Evolutionary conservation across 345 rosid species (phyloP).

Genomic region (Angophora floribunda): DNA sequence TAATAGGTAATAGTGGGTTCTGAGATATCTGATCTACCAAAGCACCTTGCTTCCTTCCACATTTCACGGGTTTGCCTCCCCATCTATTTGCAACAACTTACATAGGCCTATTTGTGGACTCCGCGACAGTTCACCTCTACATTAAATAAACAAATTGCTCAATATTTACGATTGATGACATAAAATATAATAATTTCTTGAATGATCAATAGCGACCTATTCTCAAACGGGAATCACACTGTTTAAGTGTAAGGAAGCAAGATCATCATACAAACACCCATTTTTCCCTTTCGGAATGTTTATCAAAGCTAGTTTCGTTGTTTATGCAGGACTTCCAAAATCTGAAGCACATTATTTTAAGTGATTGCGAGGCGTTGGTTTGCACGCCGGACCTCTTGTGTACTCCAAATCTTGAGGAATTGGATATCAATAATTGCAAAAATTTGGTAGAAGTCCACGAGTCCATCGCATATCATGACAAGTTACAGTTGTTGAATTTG

Average conservation of each 20-base stretch:
- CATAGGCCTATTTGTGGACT: background rate
- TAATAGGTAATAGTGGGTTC: background rate
- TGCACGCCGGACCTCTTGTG: accelerated
- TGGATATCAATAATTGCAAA: too few relatives aligned
- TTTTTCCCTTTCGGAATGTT: background rate
- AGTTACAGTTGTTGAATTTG: too few relatives aligned
- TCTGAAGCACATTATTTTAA: too few relatives aligned
- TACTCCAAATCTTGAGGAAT: too few relatives aligned
- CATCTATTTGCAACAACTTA: too few relatives aligned
- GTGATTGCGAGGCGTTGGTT: too few relatives aligned
- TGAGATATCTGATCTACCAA: accelerated
- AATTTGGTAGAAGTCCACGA: too few relatives aligned
- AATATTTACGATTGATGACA: background rate
- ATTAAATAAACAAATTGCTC: background rate
- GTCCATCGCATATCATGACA: too few relatives aligned
- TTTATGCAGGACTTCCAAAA: too few relatives aligned
- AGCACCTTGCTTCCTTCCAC: background rate
- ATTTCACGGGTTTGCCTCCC: too few relatives aligned
- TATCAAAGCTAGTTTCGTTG: accelerated
- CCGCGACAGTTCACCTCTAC: accelerated
- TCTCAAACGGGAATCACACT: background rate
- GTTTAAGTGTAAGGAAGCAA: background rate
- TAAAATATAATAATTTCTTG: too few relatives aligned
- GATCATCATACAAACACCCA: background rate
- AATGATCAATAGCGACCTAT: too few relatives aligned